Evolutionary conservation across 305 asterid species (phyloP), one percentile per base, ranked within the genome.

Genomic region (Caryopteris hybrid): DNA sequence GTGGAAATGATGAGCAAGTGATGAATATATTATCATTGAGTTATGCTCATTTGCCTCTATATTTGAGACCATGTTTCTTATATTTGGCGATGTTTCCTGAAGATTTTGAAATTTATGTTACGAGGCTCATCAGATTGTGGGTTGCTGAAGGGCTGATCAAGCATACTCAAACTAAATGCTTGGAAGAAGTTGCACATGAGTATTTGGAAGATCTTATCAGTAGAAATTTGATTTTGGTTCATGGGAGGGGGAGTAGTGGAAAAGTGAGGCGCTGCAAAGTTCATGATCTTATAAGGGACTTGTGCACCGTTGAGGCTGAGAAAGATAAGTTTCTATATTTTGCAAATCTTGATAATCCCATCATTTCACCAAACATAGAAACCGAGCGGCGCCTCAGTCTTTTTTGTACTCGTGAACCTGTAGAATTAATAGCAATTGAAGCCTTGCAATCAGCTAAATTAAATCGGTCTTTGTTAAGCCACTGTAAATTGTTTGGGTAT

Each of bases 281-380:
- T 51, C 80, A 79, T 60, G 76, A 79, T 70, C 65, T 75, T 3
- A 22, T 75, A 42, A 34, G 78, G 43, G 80, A 71, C 45, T 29
- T 75, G 9, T 66, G 80, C 63, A 4, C 45, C 8, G 63, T 29
- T 20, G 66, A 75, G 61, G 71, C 70, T 34, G 38, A 64, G 4
- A 64, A 23, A 43, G 61, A 68, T 13, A 48, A 42, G 13, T 68
- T 56, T 20, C 50, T 70, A 4, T 43, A 23, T 39, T 39, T 29
- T 38, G 63, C 21, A 38, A 60, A 61, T 29, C 23, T 73, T 22
- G 18, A 50, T 8, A 13, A 23, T 56, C 57, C 34, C 13, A 61
- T 11, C 0, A 4, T 45, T 22, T 45, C 25, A 43, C 50, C 48
- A 11, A 20, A n/a, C 8, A 7, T 16, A 29, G 12, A 4, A 18